Evolutionary conservation across 345 rosid genomes (phyloP).

Genomic region (Viola odorata): DNA sequence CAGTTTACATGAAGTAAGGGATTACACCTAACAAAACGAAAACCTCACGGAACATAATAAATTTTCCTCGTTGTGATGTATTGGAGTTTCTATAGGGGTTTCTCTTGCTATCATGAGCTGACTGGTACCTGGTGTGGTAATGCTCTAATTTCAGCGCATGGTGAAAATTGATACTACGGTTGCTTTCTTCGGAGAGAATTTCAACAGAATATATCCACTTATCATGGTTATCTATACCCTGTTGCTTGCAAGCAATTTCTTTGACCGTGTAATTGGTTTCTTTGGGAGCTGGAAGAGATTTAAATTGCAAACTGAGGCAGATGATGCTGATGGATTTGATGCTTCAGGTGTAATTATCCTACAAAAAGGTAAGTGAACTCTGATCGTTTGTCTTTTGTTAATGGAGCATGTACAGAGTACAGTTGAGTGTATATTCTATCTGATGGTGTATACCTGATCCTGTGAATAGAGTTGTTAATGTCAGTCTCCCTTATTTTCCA

Average conservation of each 20-base stretch:
- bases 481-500: slow-evolving; percentile 16
- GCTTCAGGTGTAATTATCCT: slow-evolving; percentile 90
- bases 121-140: no score
- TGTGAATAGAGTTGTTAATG: no score
- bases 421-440: no score
- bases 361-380: slow-evolving; percentile 55
- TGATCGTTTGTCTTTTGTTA: background rate
- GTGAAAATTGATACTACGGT: slow-evolving; percentile 83
- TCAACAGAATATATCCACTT: slow-evolving; percentile 94
- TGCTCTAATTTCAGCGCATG: slow-evolving; percentile 70
- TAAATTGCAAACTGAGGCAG: slow-evolving; percentile 74
- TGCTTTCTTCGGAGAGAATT: slow-evolving; percentile 73
- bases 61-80: no score
- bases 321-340: slow-evolving; percentile 86
- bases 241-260: slow-evolving; percentile 90
- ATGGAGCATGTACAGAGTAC: background rate
- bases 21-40: no score
- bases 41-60: no score
- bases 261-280: slow-evolving; percentile 75
- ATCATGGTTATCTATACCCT: slow-evolving; percentile 92
- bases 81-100: background rate
- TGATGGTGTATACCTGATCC: no score
- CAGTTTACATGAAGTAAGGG: no score
- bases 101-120: background rate
- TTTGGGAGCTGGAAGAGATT: slow-evolving; percentile 95